Conservation (phyloP, 305 asterid species). For the Fraxinus dipetala region DNA sequence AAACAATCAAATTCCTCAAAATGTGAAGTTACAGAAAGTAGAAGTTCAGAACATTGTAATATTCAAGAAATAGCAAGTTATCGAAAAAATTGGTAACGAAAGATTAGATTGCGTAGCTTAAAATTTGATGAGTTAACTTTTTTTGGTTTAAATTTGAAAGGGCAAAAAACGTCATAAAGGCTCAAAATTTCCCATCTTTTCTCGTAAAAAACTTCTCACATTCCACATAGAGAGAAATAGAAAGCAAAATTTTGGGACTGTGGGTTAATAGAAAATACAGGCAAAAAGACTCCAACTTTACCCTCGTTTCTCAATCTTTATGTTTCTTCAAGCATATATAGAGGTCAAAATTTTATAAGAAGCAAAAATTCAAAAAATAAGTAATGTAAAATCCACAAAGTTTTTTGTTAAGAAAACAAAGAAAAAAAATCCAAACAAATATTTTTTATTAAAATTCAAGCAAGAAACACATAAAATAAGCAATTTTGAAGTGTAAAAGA, state of each 20-base stretch:
- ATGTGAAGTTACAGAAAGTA: neutral
- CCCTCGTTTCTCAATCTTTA: neutral
- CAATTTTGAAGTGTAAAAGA: neutral
- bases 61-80: constrained; percentile 1
- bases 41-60: neutral
- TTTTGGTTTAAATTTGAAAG: neutral
- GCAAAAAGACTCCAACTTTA: neutral
- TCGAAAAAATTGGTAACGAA: constrained; percentile 10
- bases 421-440: neutral
- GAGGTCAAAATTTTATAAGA: neutral
- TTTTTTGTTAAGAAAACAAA: neutral
- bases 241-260: neutral
- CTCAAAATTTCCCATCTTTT: constrained; percentile 22
- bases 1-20: constrained; percentile 7
- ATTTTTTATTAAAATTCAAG: neutral
- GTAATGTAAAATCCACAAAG: neutral
- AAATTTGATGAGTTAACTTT: neutral
- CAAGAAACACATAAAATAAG: neutral
- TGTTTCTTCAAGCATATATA: neutral
- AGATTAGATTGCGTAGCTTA: neutral
- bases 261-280: neutral
- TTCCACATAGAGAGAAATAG: neutral
- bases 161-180: constrained; percentile 1
- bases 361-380: neutral
- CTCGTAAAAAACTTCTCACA: neutral